phyloP scores from a whole-genome alignment of 345 rosid species.

The Zanthoxylum bungeanum region DNA sequence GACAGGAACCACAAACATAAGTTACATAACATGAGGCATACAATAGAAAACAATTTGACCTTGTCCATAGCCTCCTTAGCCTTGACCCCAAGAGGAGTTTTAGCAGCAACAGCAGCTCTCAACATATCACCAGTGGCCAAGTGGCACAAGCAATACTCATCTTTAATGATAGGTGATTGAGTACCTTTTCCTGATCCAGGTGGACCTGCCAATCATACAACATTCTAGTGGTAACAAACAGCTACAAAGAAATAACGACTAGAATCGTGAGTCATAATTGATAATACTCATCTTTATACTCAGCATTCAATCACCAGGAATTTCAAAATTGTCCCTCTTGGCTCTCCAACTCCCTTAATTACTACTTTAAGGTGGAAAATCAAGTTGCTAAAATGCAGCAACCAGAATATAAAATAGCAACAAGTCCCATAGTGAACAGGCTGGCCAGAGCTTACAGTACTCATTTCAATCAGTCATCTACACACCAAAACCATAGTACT shows the following conservation, averaged over 20 bases:
- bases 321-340: not conserved
- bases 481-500: not conserved
- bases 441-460: not conserved
- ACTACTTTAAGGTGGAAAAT: not conserved
- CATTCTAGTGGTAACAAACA: not conserved
- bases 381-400: not conserved
- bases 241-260: not conserved
- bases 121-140: slow-evolving; percentile 99
- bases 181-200: slow-evolving; percentile 99
- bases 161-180: slow-evolving; percentile 89
- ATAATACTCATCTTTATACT: not conserved
- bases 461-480: not conserved
- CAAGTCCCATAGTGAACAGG: not conserved
- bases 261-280: no score
- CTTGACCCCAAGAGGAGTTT: slow-evolving; percentile 91
- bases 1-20: not conserved
- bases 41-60: slow-evolving; percentile 33
- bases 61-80: slow-evolving; percentile 98
- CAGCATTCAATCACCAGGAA: not conserved
- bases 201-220: slow-evolving; percentile 60
- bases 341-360: not conserved
- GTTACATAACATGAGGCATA: not conserved
- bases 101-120: slow-evolving; percentile 93
- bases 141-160: slow-evolving; percentile 94
- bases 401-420: not conserved